Conservation (phyloP, 805 yeast genomes). For the Candida morakotiae region DNA sequence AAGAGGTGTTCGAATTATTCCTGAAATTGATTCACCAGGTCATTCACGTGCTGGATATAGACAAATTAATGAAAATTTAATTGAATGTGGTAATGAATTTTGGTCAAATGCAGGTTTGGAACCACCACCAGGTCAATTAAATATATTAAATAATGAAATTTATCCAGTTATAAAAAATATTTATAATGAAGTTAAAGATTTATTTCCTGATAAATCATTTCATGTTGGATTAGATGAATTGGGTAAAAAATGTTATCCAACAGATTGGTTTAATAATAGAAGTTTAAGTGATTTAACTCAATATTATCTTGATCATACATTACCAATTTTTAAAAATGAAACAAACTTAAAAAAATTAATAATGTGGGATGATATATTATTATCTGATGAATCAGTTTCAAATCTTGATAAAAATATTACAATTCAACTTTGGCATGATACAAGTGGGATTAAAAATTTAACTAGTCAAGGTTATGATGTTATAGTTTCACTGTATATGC, state of each 20-base stretch:
- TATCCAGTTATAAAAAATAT: slow-evolving; percentile 30
- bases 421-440: slow-evolving; percentile 32
- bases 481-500: slow-evolving; percentile 28
- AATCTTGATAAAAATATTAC: slow-evolving; percentile 26
- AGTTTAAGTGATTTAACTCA: slow-evolving; percentile 27
- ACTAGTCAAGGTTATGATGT: slow-evolving; percentile 34
- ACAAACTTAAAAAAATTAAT: slow-evolving; percentile 19
- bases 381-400: slow-evolving; percentile 18
- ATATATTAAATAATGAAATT: slow-evolving; percentile 25
- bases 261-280: slow-evolving; percentile 24
- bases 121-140: slow-evolving; percentile 41
- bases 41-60: slow-evolving; percentile 39
- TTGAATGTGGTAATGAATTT: slow-evolving; percentile 26
- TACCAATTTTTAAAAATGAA: slow-evolving; percentile 26
- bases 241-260: slow-evolving; percentile 23
- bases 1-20: slow-evolving; percentile 38
- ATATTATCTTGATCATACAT: slow-evolving; percentile 30
- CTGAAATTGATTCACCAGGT: slow-evolving; percentile 41
- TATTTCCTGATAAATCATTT: slow-evolving; percentile 34
- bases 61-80: slow-evolving; percentile 21
- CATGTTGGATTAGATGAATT: slow-evolving; percentile 42
- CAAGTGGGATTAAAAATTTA: slow-evolving; percentile 20
- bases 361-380: slow-evolving; percentile 40
- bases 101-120: slow-evolving; percentile 31
- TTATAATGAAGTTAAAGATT: slow-evolving; percentile 25